Base-by-base conservation (phyloP, 176 grass and related monocot genomes). In the Lolium multiflorum region DNA sequence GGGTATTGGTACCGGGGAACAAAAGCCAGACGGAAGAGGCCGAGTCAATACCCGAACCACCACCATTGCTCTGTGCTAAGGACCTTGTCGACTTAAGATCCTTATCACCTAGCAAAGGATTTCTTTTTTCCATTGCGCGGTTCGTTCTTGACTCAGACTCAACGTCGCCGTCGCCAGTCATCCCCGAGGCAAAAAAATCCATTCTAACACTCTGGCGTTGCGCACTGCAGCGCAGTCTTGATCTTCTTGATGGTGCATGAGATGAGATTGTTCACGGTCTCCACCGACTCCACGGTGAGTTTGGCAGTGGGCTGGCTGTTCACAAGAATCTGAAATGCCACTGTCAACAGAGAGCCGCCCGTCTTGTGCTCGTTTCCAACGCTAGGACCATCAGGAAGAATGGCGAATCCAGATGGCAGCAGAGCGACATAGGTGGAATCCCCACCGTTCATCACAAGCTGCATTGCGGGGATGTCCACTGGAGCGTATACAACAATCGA, bases 41-140 rank as follows among this genome's bases (percentile, higher is more conserved):
- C 63, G 69, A 98, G 96, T 98, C 96, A 98, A 98, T 98, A 91
- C 96, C 96, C 92, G 96, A 98, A 98, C 96, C 96, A 98, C 91
- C 91, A 91, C 93, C 96, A 92, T 96, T 95, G 96, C 96, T 94
- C 59, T 71, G 86, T 92, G 86, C 76, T 91, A 81, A 81, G 76
- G 86, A 85, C 77, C 77, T 14, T 62, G 54, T 61, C 51, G 22
- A 54, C 77, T 26, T 14, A 35, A 55, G 70, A 90, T 89, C 88
- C 90, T 98, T 96, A 94, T 89, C 96, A 92, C 90, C 81, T 77
- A 96, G 94, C 97, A 99, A 96, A 91, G 97, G 94, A 51, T 67
- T 75, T 25, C 83, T 86, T 93, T 74, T 72, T 86, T 89, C 7
- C 70, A 68, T 28, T 11, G 84, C 44, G 88, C 88, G 96, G 96